These are phyloP conservation scores for Fusarium scirpi DNA, from an alignment of 2,329 filamentous ascomycete genomes.

Conservation along the genomic window DNA sequence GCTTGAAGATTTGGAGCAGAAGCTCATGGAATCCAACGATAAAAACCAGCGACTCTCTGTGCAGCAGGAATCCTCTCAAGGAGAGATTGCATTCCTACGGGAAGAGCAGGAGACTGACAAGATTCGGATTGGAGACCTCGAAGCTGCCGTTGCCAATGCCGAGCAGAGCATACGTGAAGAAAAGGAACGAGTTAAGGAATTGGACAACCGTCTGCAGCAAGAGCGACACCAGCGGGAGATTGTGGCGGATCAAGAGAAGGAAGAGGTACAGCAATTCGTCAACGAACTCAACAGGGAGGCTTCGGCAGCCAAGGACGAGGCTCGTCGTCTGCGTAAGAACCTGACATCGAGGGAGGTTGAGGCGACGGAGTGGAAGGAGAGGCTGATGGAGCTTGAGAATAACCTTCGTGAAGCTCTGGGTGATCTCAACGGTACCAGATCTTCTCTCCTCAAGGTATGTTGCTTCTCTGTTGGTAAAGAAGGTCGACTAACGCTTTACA, in stretches of 20 bases:
- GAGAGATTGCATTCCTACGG: constrained; percentile 92
- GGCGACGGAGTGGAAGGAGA: constrained; percentile 90
- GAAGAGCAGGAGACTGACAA: constrained; percentile 98
- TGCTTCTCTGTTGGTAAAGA: background rate
- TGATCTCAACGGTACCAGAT: constrained; percentile 86
- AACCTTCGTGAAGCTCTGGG: constrained; percentile 88
- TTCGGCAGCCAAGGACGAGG: constrained; percentile 85
- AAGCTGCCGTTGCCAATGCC: constrained; percentile 82
- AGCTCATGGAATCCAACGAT: constrained; percentile 84
- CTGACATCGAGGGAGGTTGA: constrained; percentile 88
- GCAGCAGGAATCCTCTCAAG: constrained; percentile 91
- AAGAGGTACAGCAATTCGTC: constrained; percentile 92
- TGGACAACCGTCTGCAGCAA: constrained; percentile 79
- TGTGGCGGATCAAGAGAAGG: constrained; percentile 88
- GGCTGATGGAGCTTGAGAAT: constrained; percentile 88
- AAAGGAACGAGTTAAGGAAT: constrained; percentile 78
- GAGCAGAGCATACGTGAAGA: constrained; percentile 86
- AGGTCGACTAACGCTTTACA: constrained; percentile 50
- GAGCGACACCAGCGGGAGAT: constrained; percentile 90
- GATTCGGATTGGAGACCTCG: constrained; percentile 95
- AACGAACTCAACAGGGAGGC: constrained; percentile 92
- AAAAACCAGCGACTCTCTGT: constrained; percentile 91
- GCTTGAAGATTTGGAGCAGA: constrained; percentile 85
- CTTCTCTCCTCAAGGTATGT: constrained; percentile 82
- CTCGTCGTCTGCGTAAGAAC: constrained; percentile 82